These are phyloP conservation scores for Brettanomyces custersianus DNA, from an alignment of 805 yeast species.

Conservation along the genomic window DNA sequence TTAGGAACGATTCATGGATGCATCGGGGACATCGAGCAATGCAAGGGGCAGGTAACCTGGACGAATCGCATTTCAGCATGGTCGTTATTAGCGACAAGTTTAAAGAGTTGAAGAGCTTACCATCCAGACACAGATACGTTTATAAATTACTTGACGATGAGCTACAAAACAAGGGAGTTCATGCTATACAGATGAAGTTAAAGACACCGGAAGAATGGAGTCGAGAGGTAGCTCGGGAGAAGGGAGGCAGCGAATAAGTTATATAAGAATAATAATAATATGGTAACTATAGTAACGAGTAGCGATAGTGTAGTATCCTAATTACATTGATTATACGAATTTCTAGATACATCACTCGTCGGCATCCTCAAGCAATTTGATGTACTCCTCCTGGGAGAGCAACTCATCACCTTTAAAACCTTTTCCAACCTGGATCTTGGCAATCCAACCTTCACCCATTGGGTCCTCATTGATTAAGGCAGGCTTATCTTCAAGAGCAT, in stretches of 20 bases:
- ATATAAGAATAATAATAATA: no score
- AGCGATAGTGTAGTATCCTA: not conserved
- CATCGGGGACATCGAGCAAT: conserved; percentile 85
- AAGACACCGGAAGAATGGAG: conserved; percentile 58
- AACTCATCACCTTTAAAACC: conserved; percentile 31
- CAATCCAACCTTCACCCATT: conserved; percentile 90
- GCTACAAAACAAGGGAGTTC: conserved; percentile 61
- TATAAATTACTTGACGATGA: conserved; percentile 67
- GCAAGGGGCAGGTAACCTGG: conserved; percentile 58
- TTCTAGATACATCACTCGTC: conserved; percentile 27
- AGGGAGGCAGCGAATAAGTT: not conserved
- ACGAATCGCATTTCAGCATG: conserved; percentile 78
- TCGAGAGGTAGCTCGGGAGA: conserved; percentile 8
- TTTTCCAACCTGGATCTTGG: conserved; percentile 55
- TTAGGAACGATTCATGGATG: conserved; percentile 76
- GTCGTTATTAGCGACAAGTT: conserved; percentile 66
- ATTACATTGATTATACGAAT: not conserved
- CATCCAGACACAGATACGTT: conserved; percentile 70
- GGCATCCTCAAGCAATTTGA: conserved; percentile 47
- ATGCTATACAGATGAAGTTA: conserved; percentile 80
- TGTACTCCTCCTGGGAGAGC: conserved; percentile 47
- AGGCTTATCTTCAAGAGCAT: conserved; percentile 57
- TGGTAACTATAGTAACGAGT: not conserved
- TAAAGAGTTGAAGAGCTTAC: conserved; percentile 46
- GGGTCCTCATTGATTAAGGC: conserved; percentile 81